A percentile compares a stretch with the other conserved stretches of the same genome.
These are phyloP conservation scores for Wickerhamiella lipophila DNA, from an alignment of 805 yeast species.

Conservation along the genomic window DNA sequence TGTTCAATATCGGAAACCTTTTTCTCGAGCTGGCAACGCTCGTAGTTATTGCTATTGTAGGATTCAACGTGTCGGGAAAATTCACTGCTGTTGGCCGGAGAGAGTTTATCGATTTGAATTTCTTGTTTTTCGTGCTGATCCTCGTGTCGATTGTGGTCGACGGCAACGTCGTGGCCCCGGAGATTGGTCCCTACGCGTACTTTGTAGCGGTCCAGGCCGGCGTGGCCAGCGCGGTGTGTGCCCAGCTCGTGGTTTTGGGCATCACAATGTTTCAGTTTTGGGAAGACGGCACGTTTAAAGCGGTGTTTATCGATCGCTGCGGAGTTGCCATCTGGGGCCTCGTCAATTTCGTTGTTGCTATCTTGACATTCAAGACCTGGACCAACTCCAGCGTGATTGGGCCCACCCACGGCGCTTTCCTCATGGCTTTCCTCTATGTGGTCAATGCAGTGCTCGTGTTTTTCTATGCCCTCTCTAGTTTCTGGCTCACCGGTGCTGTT, in stretches of 20 bases:
- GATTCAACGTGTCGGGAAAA: conserved; percentile 66
- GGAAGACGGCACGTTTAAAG: conserved; percentile 77
- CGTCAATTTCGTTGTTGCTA: conserved; percentile 50
- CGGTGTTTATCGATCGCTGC: conserved; percentile 46
- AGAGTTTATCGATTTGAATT: conserved; percentile 68
- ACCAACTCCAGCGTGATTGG: conserved; percentile 32
- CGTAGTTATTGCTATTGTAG: conserved; percentile 49
- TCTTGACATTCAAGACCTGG: conserved; percentile 61
- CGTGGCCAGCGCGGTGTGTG: conserved; percentile 55
- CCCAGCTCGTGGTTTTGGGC: conserved; percentile 60
- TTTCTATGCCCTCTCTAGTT: conserved; percentile 52
- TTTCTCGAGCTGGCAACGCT: conserved; percentile 71
- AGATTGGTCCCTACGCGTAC: conserved; percentile 59
- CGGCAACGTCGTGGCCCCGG: conserved; percentile 86
- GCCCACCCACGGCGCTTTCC: conserved; percentile 45
- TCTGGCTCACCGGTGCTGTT: conserved; percentile 51
- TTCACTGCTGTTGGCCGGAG: conserved; percentile 90
- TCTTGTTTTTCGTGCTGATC: conserved; percentile 43
- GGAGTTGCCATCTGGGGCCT: conserved; percentile 47
- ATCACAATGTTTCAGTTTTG: conserved; percentile 76
- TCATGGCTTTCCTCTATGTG: conserved; percentile 60
- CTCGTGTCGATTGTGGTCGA: conserved; percentile 67
- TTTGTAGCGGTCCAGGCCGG: conserved; percentile 77
- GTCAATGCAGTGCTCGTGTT: conserved; percentile 52
- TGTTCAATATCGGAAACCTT: conserved; percentile 79